Evolutionary conservation across 163 green algal species (phyloP).

Genomic region (Chlorella variabilis): DNA sequence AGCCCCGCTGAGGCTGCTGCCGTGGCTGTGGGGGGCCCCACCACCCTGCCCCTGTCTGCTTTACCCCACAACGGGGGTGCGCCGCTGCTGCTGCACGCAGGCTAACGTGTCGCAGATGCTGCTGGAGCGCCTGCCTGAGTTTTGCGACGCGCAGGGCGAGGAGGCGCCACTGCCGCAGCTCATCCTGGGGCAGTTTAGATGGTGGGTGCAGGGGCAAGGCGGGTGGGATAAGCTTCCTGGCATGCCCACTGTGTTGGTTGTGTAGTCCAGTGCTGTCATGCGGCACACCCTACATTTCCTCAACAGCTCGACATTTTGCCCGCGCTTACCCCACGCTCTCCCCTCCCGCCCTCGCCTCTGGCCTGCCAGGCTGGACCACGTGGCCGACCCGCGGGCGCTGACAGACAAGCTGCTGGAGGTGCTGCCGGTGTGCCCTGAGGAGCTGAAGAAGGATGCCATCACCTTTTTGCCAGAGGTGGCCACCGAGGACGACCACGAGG

Average conservation of each 20-base stretch:
- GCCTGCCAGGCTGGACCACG: conserved; percentile 33
- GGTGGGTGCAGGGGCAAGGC: background rate
- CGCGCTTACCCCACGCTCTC: too few species aligned
- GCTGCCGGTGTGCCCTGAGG: conserved; percentile 25
- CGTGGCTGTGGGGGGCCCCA: too few species aligned
- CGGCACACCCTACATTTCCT: too few species aligned
- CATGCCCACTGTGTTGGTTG: background rate
- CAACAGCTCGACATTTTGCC: too few species aligned
- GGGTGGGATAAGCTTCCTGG: background rate
- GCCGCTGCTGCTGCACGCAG: background rate
- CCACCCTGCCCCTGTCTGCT: too few species aligned
- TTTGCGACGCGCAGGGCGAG: background rate
- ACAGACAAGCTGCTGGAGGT: conserved; percentile 31
- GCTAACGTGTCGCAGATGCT: conserved; percentile 19
- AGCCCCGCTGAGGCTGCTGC: too few species aligned
- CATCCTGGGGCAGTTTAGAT: conserved; percentile 50
- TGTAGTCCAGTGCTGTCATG: too few species aligned
- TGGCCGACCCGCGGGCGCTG: conserved; percentile 14
- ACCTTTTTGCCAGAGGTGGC: conserved; percentile 46
- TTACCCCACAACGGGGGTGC: background rate
- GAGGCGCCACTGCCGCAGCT: conserved; percentile 18
- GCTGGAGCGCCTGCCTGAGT: conserved; percentile 34
- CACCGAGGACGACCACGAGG: conserved; percentile 30
- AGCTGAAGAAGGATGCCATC: conserved; percentile 30
- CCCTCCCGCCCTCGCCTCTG: too few species aligned